These are phyloP conservation scores for Aspergillus floridensis DNA, from an alignment of 2,329 filamentous ascomycete species.

Conservation along the genomic window DNA sequence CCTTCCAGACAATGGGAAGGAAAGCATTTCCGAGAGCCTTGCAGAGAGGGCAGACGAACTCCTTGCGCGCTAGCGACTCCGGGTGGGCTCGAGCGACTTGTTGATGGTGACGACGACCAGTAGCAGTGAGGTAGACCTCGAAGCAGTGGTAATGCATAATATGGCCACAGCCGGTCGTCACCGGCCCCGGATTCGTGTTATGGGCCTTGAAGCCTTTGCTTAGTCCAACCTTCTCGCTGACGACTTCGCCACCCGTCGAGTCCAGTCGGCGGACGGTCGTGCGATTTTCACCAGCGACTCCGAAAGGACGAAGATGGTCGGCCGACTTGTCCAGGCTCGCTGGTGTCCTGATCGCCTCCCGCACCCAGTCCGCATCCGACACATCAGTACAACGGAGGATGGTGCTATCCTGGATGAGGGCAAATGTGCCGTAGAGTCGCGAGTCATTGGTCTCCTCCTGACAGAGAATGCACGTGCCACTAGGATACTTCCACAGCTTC, in stretches of 20 bases:
- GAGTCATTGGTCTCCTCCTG: slow-evolving; percentile 93
- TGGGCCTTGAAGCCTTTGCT: slow-evolving; percentile 82
- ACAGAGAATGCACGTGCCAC: slow-evolving; percentile 90
- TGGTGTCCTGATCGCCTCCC: slow-evolving; percentile 77
- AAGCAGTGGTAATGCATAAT: slow-evolving; percentile 99
- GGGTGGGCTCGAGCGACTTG: slow-evolving; percentile 95
- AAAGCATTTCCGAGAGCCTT: slow-evolving; percentile 96
- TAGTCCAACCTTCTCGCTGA: slow-evolving; percentile 74
- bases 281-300: slow-evolving; percentile 83
- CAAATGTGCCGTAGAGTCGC: slow-evolving; percentile 88
- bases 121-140: slow-evolving; percentile 83
- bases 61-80: slow-evolving; percentile 72
- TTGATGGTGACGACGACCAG: slow-evolving; percentile 76
- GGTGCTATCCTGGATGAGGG: slow-evolving; percentile 78
- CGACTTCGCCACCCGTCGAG: slow-evolving; percentile 66
- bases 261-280: slow-evolving; percentile 73
- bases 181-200: slow-evolving; percentile 67
- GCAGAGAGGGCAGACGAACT: slow-evolving; percentile 95
- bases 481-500: slow-evolving; percentile 84
- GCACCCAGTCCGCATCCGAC: slow-evolving; percentile 75
- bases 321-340: slow-evolving; percentile 80
- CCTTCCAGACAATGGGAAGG: slow-evolving; percentile 92
- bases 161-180: slow-evolving; percentile 89
- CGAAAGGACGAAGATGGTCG: slow-evolving; percentile 81
- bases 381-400: slow-evolving; percentile 85